phyloP scores from a whole-genome alignment of 352 stramenopile genomes.

The Globisporangium carolinianum region DNA sequence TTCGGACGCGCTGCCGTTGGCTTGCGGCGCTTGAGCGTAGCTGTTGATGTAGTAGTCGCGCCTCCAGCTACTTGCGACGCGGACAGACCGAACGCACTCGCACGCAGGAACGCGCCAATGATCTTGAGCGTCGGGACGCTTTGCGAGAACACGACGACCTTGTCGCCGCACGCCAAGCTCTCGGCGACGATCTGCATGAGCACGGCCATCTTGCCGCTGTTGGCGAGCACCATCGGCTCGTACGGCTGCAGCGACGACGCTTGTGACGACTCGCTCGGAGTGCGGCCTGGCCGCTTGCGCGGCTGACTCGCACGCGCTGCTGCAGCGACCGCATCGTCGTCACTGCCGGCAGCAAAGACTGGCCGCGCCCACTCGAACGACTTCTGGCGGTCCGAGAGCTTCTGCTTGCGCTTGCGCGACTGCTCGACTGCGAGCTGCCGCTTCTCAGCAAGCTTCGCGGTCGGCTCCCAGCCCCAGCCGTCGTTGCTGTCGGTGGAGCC shows the following conservation, averaged over 20 bases:
- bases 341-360: conserved; percentile 16
- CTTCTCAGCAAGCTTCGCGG: conserved; percentile 52
- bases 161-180: conserved; percentile 69
- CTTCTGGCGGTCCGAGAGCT: conserved; percentile 47
- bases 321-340: not conserved
- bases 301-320: not conserved
- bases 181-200: conserved; percentile 69
- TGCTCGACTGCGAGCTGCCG: conserved; percentile 37
- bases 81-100: conserved; percentile 31
- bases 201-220: conserved; percentile 80
- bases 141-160: conserved; percentile 86
- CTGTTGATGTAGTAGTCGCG: conserved; percentile 1
- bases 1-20: conserved; percentile 21
- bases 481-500: conserved; percentile 12
- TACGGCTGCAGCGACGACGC: conserved; percentile 15
- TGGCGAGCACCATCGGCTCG: conserved; percentile 39
- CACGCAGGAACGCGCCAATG: conserved; percentile 61
- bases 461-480: conserved; percentile 63
- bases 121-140: conserved; percentile 81
- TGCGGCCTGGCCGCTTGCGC: not conserved
- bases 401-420: conserved; percentile 51
- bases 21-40: conserved; percentile 26
- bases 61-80: conserved; percentile 16
- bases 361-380: conserved; percentile 64
- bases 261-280: too few species aligned